Conservation (phyloP, 441 rosid species). For the Euphorbia corollata region DNA sequence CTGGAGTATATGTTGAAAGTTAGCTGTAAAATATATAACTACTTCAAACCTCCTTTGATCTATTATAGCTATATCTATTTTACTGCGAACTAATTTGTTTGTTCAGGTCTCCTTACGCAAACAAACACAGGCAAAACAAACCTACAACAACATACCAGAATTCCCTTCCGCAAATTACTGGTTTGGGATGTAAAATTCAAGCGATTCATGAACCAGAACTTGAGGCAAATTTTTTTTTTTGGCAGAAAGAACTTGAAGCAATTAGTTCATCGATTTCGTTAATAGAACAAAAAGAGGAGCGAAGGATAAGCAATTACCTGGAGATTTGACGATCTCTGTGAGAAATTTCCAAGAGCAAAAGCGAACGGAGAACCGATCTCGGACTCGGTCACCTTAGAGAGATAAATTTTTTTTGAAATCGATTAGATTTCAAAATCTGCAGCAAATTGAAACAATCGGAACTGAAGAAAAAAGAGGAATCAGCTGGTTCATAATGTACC, state of each 20-base stretch:
- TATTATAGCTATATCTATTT: too few species aligned
- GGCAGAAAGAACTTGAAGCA: background rate
- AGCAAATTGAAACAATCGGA: too few species aligned
- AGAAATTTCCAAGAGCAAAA: background rate
- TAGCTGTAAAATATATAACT: too few species aligned
- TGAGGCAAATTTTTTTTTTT: background rate
- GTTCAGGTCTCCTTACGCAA: background rate
- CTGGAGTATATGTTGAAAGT: too few species aligned
- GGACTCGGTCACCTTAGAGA: background rate
- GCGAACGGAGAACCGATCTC: background rate
- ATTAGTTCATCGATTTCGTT: background rate
- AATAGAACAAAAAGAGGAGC: background rate
- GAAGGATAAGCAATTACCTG: background rate
- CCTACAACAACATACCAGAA: too few species aligned
- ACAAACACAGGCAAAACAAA: background rate
- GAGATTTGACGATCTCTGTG: background rate
- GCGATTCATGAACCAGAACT: background rate
- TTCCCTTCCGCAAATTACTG: too few species aligned
- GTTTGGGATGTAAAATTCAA: background rate
- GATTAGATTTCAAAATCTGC: background rate
- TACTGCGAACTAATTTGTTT: background rate
- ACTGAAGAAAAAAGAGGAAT: too few species aligned
- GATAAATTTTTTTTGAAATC: background rate
- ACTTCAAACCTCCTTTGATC: too few species aligned
- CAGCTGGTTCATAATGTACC: too few species aligned